These are phyloP conservation scores for Monilinia fructigena DNA, from an alignment of 2,329 filamentous ascomycete species.

Conservation along the genomic window DNA sequence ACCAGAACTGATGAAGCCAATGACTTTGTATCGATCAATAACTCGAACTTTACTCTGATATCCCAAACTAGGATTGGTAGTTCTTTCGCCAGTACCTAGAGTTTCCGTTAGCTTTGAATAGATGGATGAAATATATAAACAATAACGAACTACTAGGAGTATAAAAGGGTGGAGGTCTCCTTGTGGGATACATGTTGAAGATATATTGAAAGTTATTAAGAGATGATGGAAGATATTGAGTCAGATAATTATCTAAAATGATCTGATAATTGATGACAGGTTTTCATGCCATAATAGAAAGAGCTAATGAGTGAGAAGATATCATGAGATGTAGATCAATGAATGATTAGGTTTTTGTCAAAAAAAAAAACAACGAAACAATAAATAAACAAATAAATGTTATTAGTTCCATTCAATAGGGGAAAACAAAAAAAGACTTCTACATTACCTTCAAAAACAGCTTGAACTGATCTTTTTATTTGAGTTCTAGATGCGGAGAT, in stretches of 20 bases:
- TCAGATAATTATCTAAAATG: slow-evolving; percentile 17
- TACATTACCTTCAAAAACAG: slow-evolving; percentile 57
- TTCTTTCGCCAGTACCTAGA: slow-evolving; percentile 55
- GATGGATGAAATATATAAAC: slow-evolving; percentile 41
- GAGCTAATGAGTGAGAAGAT: background rate
- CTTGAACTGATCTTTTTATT: slow-evolving; percentile 59
- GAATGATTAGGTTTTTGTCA: background rate
- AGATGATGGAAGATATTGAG: slow-evolving; percentile 20
- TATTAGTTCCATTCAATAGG: background rate
- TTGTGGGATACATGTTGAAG: slow-evolving; percentile 36
- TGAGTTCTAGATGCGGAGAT: slow-evolving; percentile 43
- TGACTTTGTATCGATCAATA: slow-evolving; percentile 89
- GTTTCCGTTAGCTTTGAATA: slow-evolving; percentile 25
- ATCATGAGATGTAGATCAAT: slow-evolving; percentile 2
- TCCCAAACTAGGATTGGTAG: slow-evolving; percentile 45
- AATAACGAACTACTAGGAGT: slow-evolving; percentile 38
- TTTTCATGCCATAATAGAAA: slow-evolving; percentile 12
- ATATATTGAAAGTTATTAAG: slow-evolving; percentile 19
- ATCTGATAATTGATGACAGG: slow-evolving; percentile 25
- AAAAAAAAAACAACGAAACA: background rate
- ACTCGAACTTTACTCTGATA: slow-evolving; percentile 82
- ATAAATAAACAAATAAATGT: slow-evolving; percentile 21
- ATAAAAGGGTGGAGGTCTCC: slow-evolving; percentile 32
- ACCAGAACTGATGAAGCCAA: slow-evolving; percentile 96
- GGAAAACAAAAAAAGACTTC: slow-evolving; percentile 10